These are phyloP conservation scores for Diaporthe humulicola DNA, from an alignment of 2,329 filamentous ascomycete genomes.

Conservation along the genomic window DNA sequence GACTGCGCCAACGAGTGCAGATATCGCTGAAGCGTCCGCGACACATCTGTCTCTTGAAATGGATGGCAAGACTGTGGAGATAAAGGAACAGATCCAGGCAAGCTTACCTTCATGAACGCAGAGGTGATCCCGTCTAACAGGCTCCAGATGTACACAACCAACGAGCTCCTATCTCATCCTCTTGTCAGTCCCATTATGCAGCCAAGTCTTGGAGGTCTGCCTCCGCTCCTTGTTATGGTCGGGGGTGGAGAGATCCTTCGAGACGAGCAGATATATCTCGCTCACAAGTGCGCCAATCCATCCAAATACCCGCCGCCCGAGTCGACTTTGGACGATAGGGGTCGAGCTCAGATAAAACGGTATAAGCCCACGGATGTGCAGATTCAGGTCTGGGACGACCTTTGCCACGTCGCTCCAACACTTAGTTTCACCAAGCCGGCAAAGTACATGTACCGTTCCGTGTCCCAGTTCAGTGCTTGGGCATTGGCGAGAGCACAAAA, in stretches of 20 bases:
- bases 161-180: constrained; percentile 86
- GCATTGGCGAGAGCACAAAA: constrained; percentile 86
- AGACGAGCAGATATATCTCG: constrained; percentile 95
- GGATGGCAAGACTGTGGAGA: constrained; percentile 76
- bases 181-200: constrained; percentile 92
- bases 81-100: constrained; percentile 95
- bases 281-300: constrained; percentile 93
- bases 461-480: constrained; percentile 96
- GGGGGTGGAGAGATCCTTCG: constrained; percentile 91
- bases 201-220: constrained; percentile 88
- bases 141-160: constrained; percentile 78
- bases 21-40: constrained; percentile 42
- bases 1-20: constrained; percentile 34
- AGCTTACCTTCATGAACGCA: constrained; percentile 35
- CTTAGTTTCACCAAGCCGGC: constrained; percentile 97
- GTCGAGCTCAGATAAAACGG: constrained; percentile 69
- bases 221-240: constrained; percentile 86
- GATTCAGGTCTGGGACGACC: constrained; percentile 94
- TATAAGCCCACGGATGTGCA: constrained; percentile 92
- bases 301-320: constrained; percentile 79
- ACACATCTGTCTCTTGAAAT: constrained; percentile 73
- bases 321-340: constrained; percentile 72
- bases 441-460: constrained; percentile 93
- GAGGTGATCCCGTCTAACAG: constrained; percentile 41
- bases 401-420: constrained; percentile 93